These are phyloP conservation scores for Penicillium roqueforti DNA, from an alignment of 495 filamentous ascomycete genomes.

Conservation along the genomic window DNA sequence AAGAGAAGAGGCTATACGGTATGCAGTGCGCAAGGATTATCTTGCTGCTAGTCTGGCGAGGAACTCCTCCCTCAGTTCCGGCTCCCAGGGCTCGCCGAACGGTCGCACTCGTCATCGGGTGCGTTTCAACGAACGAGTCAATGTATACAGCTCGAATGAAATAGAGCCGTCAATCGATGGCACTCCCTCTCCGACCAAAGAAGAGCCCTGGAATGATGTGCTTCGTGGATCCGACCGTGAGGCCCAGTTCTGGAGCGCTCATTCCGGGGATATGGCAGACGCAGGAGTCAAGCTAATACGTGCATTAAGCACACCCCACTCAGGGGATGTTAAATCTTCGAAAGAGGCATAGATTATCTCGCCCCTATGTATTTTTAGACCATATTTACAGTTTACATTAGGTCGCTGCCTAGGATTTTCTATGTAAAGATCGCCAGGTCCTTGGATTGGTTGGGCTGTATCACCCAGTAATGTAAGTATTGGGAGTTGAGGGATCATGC, in stretches of 20 bases:
- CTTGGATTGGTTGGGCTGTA: not conserved
- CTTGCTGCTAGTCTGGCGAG: constrained; percentile 38
- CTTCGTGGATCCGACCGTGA: constrained; percentile 29
- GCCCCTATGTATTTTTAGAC: not conserved
- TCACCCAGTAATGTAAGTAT: not conserved
- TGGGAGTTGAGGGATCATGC: not conserved
- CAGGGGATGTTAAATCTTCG: constrained; percentile 2
- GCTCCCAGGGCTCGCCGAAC: constrained; percentile 9
- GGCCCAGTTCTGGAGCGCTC: constrained; percentile 34
- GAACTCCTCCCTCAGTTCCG: constrained; percentile 5
- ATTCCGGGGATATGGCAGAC: constrained; percentile 26
- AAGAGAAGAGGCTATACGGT: constrained; percentile 69
- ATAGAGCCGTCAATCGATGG: constrained; percentile 10
- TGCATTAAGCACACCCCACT: constrained; percentile 22
- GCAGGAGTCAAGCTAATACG: constrained; percentile 37
- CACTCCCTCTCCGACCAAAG: constrained; percentile 11
- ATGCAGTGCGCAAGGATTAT: constrained; percentile 63
- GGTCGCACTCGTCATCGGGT: constrained; percentile 27
- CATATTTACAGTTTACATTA: not conserved
- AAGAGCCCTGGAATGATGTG: constrained; percentile 22
- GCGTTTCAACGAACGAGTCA: constrained; percentile 40
- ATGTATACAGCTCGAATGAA: constrained; percentile 31
- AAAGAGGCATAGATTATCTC: constrained; percentile 18
- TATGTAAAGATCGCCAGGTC: not conserved
- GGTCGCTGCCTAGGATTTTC: not conserved